These are phyloP conservation scores for Naganishia albida DNA, from an alignment of 1,284 basidiomycete genomes.

Conservation along the genomic window DNA sequence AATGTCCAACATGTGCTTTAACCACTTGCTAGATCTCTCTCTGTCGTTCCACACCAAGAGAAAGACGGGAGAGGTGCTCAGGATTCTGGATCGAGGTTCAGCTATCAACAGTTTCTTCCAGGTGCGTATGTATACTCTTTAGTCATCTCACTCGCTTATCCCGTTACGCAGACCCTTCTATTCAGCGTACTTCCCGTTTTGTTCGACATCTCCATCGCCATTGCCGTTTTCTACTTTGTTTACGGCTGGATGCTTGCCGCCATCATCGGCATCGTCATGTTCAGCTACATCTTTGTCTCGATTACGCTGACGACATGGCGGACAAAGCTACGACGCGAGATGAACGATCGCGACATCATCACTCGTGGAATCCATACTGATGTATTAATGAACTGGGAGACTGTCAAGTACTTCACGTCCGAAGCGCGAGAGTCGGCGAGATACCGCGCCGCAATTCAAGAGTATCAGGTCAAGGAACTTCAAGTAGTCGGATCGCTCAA, in stretches of 20 bases:
- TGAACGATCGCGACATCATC: slow-evolving; percentile 71
- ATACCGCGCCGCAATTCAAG: slow-evolving; percentile 69
- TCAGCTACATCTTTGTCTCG: slow-evolving; percentile 51
- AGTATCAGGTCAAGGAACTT: slow-evolving; percentile 74
- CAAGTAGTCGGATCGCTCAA: slow-evolving; percentile 72
- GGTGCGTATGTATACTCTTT: slow-evolving; percentile 37
- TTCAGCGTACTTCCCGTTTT: slow-evolving; percentile 80
- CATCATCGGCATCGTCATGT: slow-evolving; percentile 73
- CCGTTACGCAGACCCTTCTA: slow-evolving; percentile 55
- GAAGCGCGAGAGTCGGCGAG: slow-evolving; percentile 75
- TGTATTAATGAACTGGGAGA: slow-evolving; percentile 70
- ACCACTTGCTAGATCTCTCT: slow-evolving; percentile 76
- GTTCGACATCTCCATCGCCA: slow-evolving; percentile 65
- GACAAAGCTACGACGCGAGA: slow-evolving; percentile 67
- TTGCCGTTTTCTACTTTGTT: slow-evolving; percentile 35
- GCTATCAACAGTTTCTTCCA: slow-evolving; percentile 60
- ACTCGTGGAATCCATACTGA: slow-evolving; percentile 78
- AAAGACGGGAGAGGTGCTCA: slow-evolving; percentile 66
- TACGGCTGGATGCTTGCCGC: slow-evolving; percentile 59
- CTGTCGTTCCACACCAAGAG: slow-evolving; percentile 79
- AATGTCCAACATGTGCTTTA: slow-evolving; percentile 76
- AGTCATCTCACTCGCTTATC: slow-evolving; percentile 1
- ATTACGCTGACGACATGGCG: slow-evolving; percentile 67
- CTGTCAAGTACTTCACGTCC: slow-evolving; percentile 75
- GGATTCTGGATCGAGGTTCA: slow-evolving; percentile 66